Percentiles rank a stretch among this genome's conserved stretches.
Evolutionary conservation across 179 eudicot species (phyloP).

Genomic region (Sideroxylon spinosum): DNA sequence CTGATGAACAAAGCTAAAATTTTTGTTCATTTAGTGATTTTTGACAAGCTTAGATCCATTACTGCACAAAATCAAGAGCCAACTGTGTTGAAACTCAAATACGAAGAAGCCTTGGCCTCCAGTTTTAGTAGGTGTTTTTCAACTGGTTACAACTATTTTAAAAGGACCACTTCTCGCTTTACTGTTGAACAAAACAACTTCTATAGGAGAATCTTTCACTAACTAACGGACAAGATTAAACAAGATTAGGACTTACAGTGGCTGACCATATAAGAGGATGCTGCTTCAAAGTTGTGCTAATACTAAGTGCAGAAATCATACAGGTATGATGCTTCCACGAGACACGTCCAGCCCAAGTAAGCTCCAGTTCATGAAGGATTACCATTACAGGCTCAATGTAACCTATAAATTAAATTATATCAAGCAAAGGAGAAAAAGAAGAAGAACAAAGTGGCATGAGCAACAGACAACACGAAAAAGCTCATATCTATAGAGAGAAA

Average conservation of each 20-base stretch:
- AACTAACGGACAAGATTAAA: background rate
- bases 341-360: conserved; percentile 92
- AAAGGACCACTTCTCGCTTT: background rate
- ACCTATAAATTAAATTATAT: conserved; percentile 36
- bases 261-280: conserved; percentile 99
- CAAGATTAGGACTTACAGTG: conserved; percentile 42
- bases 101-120: background rate
- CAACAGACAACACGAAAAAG: background rate
- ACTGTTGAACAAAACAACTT: background rate
- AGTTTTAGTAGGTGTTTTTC: background rate
- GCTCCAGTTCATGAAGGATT: conserved; percentile 86
- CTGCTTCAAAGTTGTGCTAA: conserved; percentile 87
- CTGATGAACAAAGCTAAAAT: background rate
- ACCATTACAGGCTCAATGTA: conserved; percentile 96
- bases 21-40: background rate
- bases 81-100: no score
- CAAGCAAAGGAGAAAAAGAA: background rate
- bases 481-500: background rate
- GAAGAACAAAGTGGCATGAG: background rate
- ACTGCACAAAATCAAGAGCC: conserved; percentile 1
- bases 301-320: conserved; percentile 85
- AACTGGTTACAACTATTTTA: conserved; percentile 1
- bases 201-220: background rate
- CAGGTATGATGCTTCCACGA: conserved; percentile 96
- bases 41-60: background rate